phyloP scores from a whole-genome alignment of 345 rosid genomes.

The Rhodomyrtus tomentosa region DNA sequence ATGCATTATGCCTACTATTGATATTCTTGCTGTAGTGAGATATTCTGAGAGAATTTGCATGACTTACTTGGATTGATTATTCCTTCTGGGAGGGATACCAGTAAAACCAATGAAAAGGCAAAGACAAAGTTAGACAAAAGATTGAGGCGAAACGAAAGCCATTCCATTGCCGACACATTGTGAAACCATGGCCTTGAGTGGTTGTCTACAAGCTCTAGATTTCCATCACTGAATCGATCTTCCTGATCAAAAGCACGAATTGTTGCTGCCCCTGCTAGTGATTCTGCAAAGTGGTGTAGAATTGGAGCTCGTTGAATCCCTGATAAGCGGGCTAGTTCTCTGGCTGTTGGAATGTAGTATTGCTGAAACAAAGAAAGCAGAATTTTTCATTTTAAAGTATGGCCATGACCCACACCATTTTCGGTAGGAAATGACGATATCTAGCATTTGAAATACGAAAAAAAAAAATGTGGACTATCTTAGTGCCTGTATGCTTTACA shows the following conservation, averaged over 20 bases:
- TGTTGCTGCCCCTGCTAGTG: conserved; percentile 78
- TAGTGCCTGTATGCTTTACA: not conserved
- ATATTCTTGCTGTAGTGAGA: not conserved
- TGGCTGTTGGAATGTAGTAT: conserved; percentile 90
- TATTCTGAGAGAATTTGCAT: not conserved
- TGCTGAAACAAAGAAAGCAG: conserved; percentile 22
- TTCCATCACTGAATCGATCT: conserved; percentile 49
- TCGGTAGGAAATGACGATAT: not conserved
- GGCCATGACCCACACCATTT: not conserved
- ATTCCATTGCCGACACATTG: conserved; percentile 77
- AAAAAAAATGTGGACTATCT: not conserved
- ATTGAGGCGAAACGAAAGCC: conserved; percentile 90
- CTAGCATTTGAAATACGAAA: not conserved
- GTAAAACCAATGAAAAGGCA: conserved; percentile 75
- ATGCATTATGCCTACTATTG: not conserved
- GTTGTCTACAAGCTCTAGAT: conserved; percentile 56
- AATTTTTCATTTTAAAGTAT: not conserved
- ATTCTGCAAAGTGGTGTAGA: conserved; percentile 93
- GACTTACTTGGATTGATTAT: conserved; percentile 82
- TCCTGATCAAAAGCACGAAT: conserved; percentile 80
- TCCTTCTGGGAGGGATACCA: conserved; percentile 91
- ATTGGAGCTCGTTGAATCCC: conserved; percentile 85
- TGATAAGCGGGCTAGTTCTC: conserved; percentile 80
- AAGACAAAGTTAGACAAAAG: conserved; percentile 80
- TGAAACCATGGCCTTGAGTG: conserved; percentile 97